Base-by-base conservation (phyloP, 331 rosid species). In the Telfairia occidentalis region DNA sequence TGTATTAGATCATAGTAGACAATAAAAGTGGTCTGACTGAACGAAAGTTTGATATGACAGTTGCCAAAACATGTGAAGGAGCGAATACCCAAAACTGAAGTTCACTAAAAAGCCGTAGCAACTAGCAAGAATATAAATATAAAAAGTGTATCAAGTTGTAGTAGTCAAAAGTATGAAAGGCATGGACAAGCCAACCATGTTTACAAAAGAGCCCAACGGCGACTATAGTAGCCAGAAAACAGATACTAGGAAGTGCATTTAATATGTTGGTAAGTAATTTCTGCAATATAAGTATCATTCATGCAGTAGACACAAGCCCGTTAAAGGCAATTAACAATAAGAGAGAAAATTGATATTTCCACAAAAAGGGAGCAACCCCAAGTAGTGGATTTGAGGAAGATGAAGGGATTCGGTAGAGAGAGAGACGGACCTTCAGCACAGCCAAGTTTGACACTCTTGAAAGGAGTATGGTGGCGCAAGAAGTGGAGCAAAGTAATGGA, bases 371-470 rank as follows among this genome's bases (percentile, higher is more conserved):
- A 23, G 16, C 26, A 2, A 63, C 6, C 52, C 49, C 73, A 21
- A 21, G 73, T 21, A 18, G 10, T 37, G 50, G 32, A 37, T n/a
- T 66, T 12, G 52, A 66, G 52, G 18, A 37, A 65, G 9, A 65
- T 65, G 32, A 57, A 35, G 30, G 18, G 37, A 53, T 63, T 26
- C 37, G 16, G 28, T 37, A 55, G 29, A 57, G 34, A 55, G 1
- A 58, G 9, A 57, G 43, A 64, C 59, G 3, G 52, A 89, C 97
- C 97, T 91, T 93, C 96, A 64, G 90, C 97, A 52, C 98, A 93
- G 76, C 92, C 76, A 26, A 90, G 97, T 87, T 90, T 93, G 69
- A 80, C 92, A 74, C 98, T 90, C 88, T 86, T 90, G 88, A 91
- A 89, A 59, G 71, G 80, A 74, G 98, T 93, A 11, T 70, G 85